A percentile compares a stretch with the other conserved stretches of the same genome.
Evolutionary conservation across 78 protist species (phyloP).

Genomic region (Ministeria vibrans): DNA sequence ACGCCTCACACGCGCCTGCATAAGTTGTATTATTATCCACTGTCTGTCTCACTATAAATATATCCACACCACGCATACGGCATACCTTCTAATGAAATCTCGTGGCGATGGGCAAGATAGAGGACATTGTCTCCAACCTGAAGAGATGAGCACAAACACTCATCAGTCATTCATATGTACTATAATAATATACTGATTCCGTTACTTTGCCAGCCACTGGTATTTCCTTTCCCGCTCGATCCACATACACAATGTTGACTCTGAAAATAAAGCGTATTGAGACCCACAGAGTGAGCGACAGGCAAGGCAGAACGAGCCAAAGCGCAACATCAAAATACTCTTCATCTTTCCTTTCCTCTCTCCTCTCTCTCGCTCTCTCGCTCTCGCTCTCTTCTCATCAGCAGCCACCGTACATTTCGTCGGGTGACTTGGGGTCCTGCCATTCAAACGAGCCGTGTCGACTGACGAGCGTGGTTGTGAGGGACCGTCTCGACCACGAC

Average conservation of each 20-base stretch:
- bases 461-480: neutral
- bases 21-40: neutral
- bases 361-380: neutral
- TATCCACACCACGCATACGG: neutral
- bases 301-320: neutral
- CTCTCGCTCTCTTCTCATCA: neutral
- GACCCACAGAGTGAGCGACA: neutral
- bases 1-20: slow-evolving; percentile 80
- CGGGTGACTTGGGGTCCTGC: slow-evolving; percentile 42
- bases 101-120: slow-evolving; percentile 71
- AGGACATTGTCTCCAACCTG: slow-evolving; percentile 56
- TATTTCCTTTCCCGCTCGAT: neutral
- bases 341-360: neutral
- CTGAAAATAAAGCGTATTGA: neutral
- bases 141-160: no score
- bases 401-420: slow-evolving; percentile 21
- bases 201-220: slow-evolving; percentile 24
- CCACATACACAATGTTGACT: slow-evolving; percentile 20
- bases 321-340: neutral
- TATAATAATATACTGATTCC: no score
- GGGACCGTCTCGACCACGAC: no score
- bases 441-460: slow-evolving; percentile 29
- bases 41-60: neutral
- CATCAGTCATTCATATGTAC: no score
- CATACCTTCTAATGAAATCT: slow-evolving; percentile 67